These are phyloP conservation scores for Teunomyces gatunensis DNA, from an alignment of 805 yeast genomes.

Conservation along the genomic window DNA sequence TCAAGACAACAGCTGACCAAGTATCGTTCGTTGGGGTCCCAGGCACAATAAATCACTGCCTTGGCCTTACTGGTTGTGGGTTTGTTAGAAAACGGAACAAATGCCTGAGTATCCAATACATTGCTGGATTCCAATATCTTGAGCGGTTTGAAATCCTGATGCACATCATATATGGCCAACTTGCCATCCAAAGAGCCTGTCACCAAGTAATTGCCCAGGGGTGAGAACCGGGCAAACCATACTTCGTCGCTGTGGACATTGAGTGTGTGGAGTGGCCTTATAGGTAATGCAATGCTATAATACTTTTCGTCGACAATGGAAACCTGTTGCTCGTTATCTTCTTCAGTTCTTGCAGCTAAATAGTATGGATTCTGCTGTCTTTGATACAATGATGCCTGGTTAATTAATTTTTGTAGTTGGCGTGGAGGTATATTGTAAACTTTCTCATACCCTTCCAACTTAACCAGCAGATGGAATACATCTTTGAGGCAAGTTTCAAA, in stretches of 20 bases:
- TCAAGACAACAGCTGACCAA: constrained; percentile 74
- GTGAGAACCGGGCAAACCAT: constrained; percentile 79
- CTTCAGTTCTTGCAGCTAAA: constrained; percentile 24
- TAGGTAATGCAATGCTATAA: constrained; percentile 40
- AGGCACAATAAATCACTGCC: constrained; percentile 63
- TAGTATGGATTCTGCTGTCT: constrained; percentile 25
- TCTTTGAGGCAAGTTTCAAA: constrained; percentile 6
- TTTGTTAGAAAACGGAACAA: constrained; percentile 23
- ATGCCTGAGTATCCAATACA: constrained; percentile 24
- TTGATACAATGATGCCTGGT: constrained; percentile 19
- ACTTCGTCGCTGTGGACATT: constrained; percentile 65
- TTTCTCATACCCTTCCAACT: constrained; percentile 3
- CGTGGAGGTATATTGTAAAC: constrained; percentile 19
- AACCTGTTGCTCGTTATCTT: constrained; percentile 1
- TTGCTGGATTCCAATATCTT: constrained; percentile 26
- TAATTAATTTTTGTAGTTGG: constrained; percentile 21
- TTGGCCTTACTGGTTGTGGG: constrained; percentile 34
- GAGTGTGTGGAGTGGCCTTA: constrained; percentile 44
- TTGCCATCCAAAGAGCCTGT: constrained; percentile 70
- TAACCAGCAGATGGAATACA: constrained; percentile 3
- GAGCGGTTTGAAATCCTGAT: constrained; percentile 34
- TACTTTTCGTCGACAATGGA: constrained; percentile 2
- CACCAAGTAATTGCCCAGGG: constrained; percentile 73
- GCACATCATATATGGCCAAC: constrained; percentile 64
- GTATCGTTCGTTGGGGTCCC: constrained; percentile 71